Evolutionary conservation across 805 yeast genomes (phyloP), one percentile per base, ranked within the genome.

Genomic region (Kurtzmaniella fragi): DNA sequence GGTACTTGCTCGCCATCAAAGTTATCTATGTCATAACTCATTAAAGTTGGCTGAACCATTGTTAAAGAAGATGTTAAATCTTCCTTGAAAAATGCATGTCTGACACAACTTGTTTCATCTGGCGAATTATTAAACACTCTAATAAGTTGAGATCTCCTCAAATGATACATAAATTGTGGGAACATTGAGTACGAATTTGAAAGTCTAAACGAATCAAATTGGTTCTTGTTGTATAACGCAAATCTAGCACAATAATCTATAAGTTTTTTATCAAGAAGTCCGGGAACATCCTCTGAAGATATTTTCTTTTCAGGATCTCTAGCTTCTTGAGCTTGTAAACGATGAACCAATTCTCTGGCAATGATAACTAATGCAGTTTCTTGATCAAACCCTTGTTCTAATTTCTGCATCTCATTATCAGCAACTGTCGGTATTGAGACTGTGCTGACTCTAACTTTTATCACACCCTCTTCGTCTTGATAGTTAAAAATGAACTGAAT

Each of bases 81-180:
- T 56, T 80, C 87, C 31, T 74, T 74, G 53, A 77, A 60, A 53
- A 80, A 74, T 28, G 77, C 67, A 49, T 80, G 86, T 52, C 85
- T 71, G 43, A 77, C 71, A 53, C 72, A 81, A 13, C 79, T 70
- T 5, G 88, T 79, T 56, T 81, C 88, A 60, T 81, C 88, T 0
- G 88, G 88, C 1, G 86, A 80, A 48, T 76, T 77, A 52, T 79
- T 79, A 61, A 81, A 81, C 14, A 81, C 78, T 48, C 78, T 80
- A 28, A 81, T 66, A 50, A 82, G 78, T 38, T 73, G 80, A 1
- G 85, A 79, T 49, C 88, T 70, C 56, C 86, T 67, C 54, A 81
- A 67, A 54, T 81, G 82, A 56, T 75, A 81, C 60, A 81, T 64
- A 56, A 80, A 81, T 53, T 80, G 86, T 6, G 88, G 87, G 42